phyloP scores from a whole-genome alignment of 768 basidiomycete genomes.

The Mycena belliarum region DNA sequence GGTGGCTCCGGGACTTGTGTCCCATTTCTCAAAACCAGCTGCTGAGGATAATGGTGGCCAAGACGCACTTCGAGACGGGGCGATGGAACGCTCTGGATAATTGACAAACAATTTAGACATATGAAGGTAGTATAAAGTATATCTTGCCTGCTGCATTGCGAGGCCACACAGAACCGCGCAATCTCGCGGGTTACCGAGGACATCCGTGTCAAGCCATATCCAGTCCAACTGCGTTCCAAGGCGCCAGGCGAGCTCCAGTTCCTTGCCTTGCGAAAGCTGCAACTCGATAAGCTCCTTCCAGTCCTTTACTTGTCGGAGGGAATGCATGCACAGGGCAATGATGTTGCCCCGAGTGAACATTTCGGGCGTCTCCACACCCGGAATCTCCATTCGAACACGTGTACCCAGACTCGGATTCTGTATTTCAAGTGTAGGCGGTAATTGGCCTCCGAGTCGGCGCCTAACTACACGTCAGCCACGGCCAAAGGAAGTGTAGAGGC shows the following conservation, averaged over 20 bases:
- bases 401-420: slow-evolving; percentile 67
- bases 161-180: slow-evolving; percentile 81
- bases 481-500: not conserved
- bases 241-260: slow-evolving; percentile 80
- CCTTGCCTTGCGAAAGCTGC: slow-evolving; percentile 53
- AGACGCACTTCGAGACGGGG: slow-evolving; percentile 75
- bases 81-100: slow-evolving; percentile 28
- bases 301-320: slow-evolving; percentile 55
- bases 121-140: not conserved
- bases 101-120: not conserved
- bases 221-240: slow-evolving; percentile 77
- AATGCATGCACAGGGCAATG: slow-evolving; percentile 58
- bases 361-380: slow-evolving; percentile 47
- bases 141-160: slow-evolving; percentile 66
- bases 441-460: slow-evolving; percentile 68
- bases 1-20: slow-evolving; percentile 70
- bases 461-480: slow-evolving; percentile 35
- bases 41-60: slow-evolving; percentile 64
- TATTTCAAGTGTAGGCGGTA: slow-evolving; percentile 73
- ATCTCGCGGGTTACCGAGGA: slow-evolving; percentile 57
- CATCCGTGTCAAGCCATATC: slow-evolving; percentile 75
- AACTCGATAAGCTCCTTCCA: slow-evolving; percentile 63
- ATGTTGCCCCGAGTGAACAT: slow-evolving; percentile 65
- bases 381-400: slow-evolving; percentile 70
- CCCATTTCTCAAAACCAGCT: slow-evolving; percentile 45